Evolutionary conservation across 768 basidiomycete genomes (phyloP).

Genomic region (Leccinum variicolor): DNA sequence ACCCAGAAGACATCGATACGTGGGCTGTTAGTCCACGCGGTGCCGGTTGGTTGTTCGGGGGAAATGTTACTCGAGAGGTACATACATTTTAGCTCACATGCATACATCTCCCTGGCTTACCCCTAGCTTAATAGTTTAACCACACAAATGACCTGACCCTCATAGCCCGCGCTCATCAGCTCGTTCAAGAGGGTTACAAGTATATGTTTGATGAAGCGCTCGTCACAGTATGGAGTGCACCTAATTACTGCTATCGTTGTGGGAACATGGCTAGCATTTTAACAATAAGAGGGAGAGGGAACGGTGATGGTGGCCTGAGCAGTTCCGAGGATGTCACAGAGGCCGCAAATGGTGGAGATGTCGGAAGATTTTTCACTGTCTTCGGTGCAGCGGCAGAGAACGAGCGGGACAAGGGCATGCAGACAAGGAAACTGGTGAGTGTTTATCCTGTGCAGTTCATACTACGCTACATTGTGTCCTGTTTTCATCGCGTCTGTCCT

Average conservation of each 20-base stretch:
- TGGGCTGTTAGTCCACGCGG: slow-evolving; percentile 98
- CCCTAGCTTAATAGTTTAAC: slow-evolving; percentile 63
- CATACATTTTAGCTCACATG: slow-evolving; percentile 5
- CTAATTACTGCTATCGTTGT: slow-evolving; percentile 83
- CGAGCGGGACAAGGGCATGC: slow-evolving; percentile 76
- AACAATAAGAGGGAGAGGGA: slow-evolving; percentile 68
- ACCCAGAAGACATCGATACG: slow-evolving; percentile 90
- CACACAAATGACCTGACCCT: slow-evolving; percentile 85
- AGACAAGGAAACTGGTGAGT: slow-evolving; percentile 69
- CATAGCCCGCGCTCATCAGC: slow-evolving; percentile 94
- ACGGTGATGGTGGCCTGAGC: slow-evolving; percentile 16
- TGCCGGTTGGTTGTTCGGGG: slow-evolving; percentile 94
- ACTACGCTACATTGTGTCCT: neutral
- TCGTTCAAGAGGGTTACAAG: slow-evolving; percentile 95
- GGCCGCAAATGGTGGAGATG: slow-evolving; percentile 12
- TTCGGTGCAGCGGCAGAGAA: slow-evolving; percentile 90
- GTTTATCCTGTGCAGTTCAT: neutral
- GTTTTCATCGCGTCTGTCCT: neutral
- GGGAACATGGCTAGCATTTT: slow-evolving; percentile 92
- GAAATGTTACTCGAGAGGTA: slow-evolving; percentile 81
- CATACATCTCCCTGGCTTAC: slow-evolving; percentile 1
- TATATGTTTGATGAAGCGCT: slow-evolving; percentile 94
- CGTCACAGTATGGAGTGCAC: slow-evolving; percentile 91
- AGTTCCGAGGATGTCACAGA: slow-evolving; percentile 1
- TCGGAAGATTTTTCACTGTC: slow-evolving; percentile 65